A percentile compares a stretch with the other conserved stretches of the same genome.
These are phyloP conservation scores for Corymbia citriodora DNA, from an alignment of 441 rosid species.

Conservation along the genomic window DNA sequence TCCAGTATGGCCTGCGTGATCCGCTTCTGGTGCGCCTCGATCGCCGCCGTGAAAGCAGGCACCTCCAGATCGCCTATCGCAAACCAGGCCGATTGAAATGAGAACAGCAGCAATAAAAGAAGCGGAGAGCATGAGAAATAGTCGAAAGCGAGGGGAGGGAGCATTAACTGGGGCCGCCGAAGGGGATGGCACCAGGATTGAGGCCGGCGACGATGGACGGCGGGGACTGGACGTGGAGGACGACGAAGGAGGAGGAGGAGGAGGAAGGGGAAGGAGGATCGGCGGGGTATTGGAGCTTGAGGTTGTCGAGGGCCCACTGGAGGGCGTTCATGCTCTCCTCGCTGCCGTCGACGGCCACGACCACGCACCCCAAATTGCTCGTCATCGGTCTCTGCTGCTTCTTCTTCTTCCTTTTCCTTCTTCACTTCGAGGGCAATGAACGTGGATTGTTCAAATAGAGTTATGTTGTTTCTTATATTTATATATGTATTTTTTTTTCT, in stretches of 20 bases:
- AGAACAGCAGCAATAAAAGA: neutral
- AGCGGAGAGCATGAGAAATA: neutral
- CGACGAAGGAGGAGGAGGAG: slow-evolving; percentile 42
- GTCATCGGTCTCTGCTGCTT: slow-evolving; percentile 14
- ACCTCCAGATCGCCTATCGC: slow-evolving; percentile 59
- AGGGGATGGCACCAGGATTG: slow-evolving; percentile 80
- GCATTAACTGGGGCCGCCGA: slow-evolving; percentile 82
- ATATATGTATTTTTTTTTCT: neutral
- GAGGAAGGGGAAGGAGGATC: slow-evolving; percentile 26
- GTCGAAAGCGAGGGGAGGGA: neutral
- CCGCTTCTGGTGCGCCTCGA: slow-evolving; percentile 72
- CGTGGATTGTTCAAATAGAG: neutral
- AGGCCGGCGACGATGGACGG: slow-evolving; percentile 67
- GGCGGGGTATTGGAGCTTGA: slow-evolving; percentile 55
- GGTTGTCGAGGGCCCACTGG: slow-evolving; percentile 69
- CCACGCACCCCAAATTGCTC: slow-evolving; percentile 53
- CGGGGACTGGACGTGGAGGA: slow-evolving; percentile 77
- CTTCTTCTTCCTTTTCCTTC: neutral
- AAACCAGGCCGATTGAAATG: neutral
- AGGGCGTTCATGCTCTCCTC: slow-evolving; percentile 91
- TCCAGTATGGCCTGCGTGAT: slow-evolving; percentile 54
- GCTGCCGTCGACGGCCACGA: slow-evolving; percentile 84
- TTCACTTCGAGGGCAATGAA: neutral
- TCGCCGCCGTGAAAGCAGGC: slow-evolving; percentile 81
- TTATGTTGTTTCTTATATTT: neutral